Percentiles rank a stretch among this genome's conserved stretches.
phyloP scores from a whole-genome alignment of 2,329 filamentous ascomycete species.

The Fusarium concolor region DNA sequence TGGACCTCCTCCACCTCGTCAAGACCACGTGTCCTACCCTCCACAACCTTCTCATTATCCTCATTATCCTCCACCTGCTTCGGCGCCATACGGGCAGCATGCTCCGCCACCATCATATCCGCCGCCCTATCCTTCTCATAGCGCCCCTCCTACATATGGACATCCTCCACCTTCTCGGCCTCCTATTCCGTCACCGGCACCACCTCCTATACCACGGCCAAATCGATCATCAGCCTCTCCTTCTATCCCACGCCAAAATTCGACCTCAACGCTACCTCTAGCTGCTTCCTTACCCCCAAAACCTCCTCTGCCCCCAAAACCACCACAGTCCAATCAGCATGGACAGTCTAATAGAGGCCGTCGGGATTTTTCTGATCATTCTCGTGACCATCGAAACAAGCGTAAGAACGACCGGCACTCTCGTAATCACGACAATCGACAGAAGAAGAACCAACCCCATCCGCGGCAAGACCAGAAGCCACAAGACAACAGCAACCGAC shows the following conservation, averaged over 20 bases:
- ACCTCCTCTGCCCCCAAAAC: constrained; percentile 50
- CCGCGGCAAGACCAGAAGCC: constrained; percentile 44
- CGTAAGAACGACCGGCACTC: constrained; percentile 50
- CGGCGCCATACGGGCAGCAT: constrained; percentile 36
- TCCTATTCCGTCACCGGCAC: constrained; percentile 28
- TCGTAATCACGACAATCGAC: constrained; percentile 47
- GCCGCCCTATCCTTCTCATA: constrained; percentile 37
- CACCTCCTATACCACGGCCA: constrained; percentile 24
- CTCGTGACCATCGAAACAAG: constrained; percentile 48
- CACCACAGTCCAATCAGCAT: constrained; percentile 39
- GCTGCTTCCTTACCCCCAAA: constrained; percentile 50
- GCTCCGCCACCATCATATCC: constrained; percentile 35
- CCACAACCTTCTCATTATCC: constrained; percentile 34
- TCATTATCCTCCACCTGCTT: constrained; percentile 35
- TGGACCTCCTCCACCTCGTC: constrained; percentile 30
- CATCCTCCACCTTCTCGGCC: constrained; percentile 29
- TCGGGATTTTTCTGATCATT: constrained; percentile 45
- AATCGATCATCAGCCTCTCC: constrained; percentile 31
- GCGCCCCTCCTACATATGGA: constrained; percentile 34
- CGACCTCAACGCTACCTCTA: constrained; percentile 27
- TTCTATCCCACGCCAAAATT: constrained; percentile 29
- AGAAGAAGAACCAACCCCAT: constrained; percentile 42
- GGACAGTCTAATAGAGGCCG: constrained; percentile 35
- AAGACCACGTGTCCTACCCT: constrained; percentile 36
- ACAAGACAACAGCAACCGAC: constrained; percentile 35